Evolutionary conservation across 768 basidiomycete genomes (phyloP), one percentile per base, ranked within the genome.

Genomic region (Clitopilus passeckerianus): DNA sequence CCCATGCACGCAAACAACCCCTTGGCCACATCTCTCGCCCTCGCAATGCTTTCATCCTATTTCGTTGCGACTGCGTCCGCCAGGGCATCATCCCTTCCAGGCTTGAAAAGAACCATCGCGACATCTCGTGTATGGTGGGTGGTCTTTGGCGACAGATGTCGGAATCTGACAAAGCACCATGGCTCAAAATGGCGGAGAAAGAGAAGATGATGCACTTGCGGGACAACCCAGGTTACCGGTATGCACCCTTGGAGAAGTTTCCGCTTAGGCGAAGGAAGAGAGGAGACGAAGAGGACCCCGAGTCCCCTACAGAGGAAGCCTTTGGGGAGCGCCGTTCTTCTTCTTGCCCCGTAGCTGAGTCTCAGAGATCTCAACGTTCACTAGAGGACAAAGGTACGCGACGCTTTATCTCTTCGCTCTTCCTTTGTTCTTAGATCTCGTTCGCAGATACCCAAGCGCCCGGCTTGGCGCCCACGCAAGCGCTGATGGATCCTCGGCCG

Each of bases 31-130:
- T 90, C 37, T 86, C 86, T 16, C 83, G 90, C 24, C 89, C 89
- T 0, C 76, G 86, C 15, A 91, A 91, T 69, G 86, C 89, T 0
- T 92, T 92, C 72, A 90, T 92, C 63, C 80, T 91, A 61, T 92
- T 90, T 68, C 81, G 90, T 43, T 88, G 84, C 67, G 84, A 90
- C 67, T 85, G 89, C 57, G 84, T 88, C 15, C 79, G 83, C 55
- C 83, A 87, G 61, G 78, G 84, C 57, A 79, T 83, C 61, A 75
- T 82, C 53, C 83, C 86, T 0, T 68, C 74, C 9, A 71, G 74
- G 43, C 80, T 84, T 2, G 85, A 89, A 68, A 77, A 77, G 15
- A 82, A 90, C 64, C 87, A 90, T 67, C 81, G 84, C 59, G 87
- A 89, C 64, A 80, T 91, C 57, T 85, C 83, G 3, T 79, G 86